Base-by-base conservation (phyloP, 2,329 filamentous ascomycete genomes). In the Neofusicoccum umdonicola region DNA sequence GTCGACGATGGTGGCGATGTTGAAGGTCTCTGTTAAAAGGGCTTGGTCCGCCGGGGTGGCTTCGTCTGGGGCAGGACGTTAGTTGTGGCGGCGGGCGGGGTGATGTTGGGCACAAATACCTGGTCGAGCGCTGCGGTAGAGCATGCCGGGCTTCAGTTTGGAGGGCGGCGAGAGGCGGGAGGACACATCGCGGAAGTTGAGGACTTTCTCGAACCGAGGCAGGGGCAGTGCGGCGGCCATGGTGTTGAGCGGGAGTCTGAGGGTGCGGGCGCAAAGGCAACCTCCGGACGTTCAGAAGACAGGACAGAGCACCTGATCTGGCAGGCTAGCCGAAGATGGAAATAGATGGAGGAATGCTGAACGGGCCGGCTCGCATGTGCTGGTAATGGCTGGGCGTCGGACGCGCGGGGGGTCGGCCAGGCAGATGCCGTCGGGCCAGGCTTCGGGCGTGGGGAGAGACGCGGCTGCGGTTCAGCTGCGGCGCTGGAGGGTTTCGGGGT, bases 1-100 rank as follows among this genome's bases (percentile, higher is more conserved):
- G 78, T 96, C 93, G 66, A 96, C 84, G 45, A 96, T 85, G 2
- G 88, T 91, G 68, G 83, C 85, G 68, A 96, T 85, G 22, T 85
- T 82, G 69, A 89, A 83, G 37, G 87, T 82, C 7, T 87, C 77
- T 9, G 80, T 76, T 11, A 96, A 82, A 37, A 81, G 78, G 39
- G 80, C 74, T 64, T 85, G 85, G 76, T 96, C 93, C 41, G 81
- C 73, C 19, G 82, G 71, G 0, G 90, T 89, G 41, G 91, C 90
- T 74, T 92, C 87, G 72, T 96, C 92, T 83, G 39, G 27, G 76
- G 73, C 4, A 11, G 13, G 39, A 37, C 9, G 42, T 64, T 39
- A 57, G 31, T 31, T 50, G 6, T 6, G 42, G 8, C n/a, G 22
- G 15, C 4, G 12, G 11, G 15, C 37, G 11, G 31, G 41, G 39